Percentiles rank a stretch among this genome's conserved stretches.
Conservation (phyloP, 352 stramenopile genomes). For the Pythium coloratum region DNA sequence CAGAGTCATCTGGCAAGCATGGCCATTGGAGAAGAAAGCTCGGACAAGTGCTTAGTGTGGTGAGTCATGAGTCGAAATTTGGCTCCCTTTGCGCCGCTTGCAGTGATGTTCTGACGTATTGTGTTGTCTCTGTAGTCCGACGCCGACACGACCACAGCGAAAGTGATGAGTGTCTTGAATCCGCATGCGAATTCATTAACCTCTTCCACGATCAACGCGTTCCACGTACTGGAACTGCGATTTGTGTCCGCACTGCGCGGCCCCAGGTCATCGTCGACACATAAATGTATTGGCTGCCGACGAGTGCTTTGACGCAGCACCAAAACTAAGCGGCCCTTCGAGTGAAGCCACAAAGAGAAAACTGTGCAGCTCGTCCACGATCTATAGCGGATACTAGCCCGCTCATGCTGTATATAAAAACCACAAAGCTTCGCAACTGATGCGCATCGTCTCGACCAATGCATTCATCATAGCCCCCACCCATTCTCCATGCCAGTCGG, state of each 20-base stretch:
- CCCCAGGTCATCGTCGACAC: neutral
- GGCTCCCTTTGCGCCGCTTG: neutral
- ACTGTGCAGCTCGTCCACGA: neutral
- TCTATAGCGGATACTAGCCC: neutral
- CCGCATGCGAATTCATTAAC: neutral
- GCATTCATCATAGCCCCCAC: no score
- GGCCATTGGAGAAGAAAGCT: slow-evolving; percentile 24
- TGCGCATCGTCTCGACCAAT: no score
- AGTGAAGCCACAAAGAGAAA: neutral
- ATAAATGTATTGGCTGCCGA: neutral
- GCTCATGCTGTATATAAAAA: slow-evolving; percentile 5
- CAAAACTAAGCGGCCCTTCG: neutral
- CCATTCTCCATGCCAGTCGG: no score
- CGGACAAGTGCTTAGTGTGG: slow-evolving; percentile 41
- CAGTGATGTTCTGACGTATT: neutral
- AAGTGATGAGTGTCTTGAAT: slow-evolving; percentile 17
- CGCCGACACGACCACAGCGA: slow-evolving; percentile 19
- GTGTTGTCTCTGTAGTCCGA: slow-evolving; percentile 12
- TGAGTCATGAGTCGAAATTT: slow-evolving; percentile 11
- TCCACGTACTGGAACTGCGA: neutral
- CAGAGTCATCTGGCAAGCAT: slow-evolving; percentile 18
- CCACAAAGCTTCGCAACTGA: neutral
- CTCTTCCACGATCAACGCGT: neutral
- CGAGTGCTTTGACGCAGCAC: neutral
- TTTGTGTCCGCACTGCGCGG: neutral